Percentiles rank a stretch among this genome's conserved stretches.
Conservation (phyloP, 2,329 filamentous ascomycete genomes). For the Alternaria ethzedia region DNA sequence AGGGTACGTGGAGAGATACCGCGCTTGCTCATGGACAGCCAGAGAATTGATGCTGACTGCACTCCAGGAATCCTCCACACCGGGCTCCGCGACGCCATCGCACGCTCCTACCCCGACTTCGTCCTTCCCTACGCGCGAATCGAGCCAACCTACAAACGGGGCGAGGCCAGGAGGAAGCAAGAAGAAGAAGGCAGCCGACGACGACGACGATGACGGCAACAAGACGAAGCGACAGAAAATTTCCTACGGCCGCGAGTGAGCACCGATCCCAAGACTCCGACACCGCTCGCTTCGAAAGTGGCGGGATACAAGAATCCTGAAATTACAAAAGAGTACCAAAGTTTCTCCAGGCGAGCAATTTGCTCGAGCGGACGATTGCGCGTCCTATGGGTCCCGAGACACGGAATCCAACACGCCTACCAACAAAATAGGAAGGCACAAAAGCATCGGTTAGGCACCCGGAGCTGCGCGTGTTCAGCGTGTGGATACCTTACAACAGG, state of each 20-base stretch:
- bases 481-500: constrained; percentile 7
- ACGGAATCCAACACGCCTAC: constrained; percentile 15
- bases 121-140: constrained; percentile 55
- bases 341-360: constrained; percentile 9
- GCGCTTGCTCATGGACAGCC: neutral
- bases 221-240: constrained; percentile 59
- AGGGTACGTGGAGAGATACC: constrained; percentile 35
- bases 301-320: constrained; percentile 2
- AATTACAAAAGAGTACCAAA: constrained; percentile 9
- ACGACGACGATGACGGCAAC: constrained; percentile 55
- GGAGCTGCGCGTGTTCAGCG: constrained; percentile 5
- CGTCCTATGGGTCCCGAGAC: constrained; percentile 33
- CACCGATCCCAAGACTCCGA: neutral
- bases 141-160: constrained; percentile 52
- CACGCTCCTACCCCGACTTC: constrained; percentile 57
- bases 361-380: constrained; percentile 23
- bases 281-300: neutral
- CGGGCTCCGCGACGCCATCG: constrained; percentile 49
- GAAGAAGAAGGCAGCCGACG: constrained; percentile 53
- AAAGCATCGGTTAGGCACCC: constrained; percentile 6
- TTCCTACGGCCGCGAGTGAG: constrained; percentile 56
- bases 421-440: constrained; percentile 29
- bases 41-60: constrained; percentile 18
- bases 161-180: constrained; percentile 50
- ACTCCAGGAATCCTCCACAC: constrained; percentile 48